phyloP scores from a whole-genome alignment of 1,284 basidiomycete genomes.

The Trichosporon sp. region DNA sequence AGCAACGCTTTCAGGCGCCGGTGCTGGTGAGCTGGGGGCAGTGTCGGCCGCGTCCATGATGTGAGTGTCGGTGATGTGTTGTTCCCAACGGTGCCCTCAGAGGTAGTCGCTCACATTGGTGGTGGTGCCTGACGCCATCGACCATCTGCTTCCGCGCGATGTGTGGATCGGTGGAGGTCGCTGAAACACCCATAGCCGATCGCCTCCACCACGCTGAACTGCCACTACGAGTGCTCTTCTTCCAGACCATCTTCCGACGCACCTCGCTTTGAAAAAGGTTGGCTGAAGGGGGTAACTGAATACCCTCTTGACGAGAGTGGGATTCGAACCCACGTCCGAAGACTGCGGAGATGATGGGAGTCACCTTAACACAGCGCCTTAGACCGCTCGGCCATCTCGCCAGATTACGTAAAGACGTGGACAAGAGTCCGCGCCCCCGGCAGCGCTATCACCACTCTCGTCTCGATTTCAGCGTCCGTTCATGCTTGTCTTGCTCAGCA shows the following conservation, averaged over 20 bases:
- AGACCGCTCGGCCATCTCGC: conserved; percentile 19
- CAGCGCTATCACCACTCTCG: not conserved
- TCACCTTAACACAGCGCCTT: conserved; percentile 22
- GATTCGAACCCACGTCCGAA: conserved; percentile 48
- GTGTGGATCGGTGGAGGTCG: not conserved
- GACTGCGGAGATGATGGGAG: conserved; percentile 22
- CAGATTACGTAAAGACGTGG: not conserved
- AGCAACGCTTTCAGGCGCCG: not conserved
- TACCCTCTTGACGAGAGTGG: conserved; percentile 26
- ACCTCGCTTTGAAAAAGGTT: not conserved
- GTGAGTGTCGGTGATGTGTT: conserved; percentile 3
- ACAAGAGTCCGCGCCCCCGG: not conserved
- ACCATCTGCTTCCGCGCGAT: not conserved
- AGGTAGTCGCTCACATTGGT: conserved; percentile 3
- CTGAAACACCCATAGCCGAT: not conserved
- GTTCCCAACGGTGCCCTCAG: not conserved
- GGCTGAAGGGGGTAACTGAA: conserved; percentile 5
- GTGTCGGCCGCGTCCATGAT: conserved; percentile 10
- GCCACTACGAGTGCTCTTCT: not conserved
- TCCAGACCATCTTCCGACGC: not conserved
- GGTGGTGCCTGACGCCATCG: not conserved
- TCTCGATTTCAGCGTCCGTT: not conserved
- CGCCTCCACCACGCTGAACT: not conserved
- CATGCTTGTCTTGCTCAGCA: too few relatives aligned
- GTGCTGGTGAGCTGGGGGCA: conserved; percentile 10